phyloP scores from a whole-genome alignment of 2,329 filamentous ascomycete genomes.

The Eurotiales sp. region DNA sequence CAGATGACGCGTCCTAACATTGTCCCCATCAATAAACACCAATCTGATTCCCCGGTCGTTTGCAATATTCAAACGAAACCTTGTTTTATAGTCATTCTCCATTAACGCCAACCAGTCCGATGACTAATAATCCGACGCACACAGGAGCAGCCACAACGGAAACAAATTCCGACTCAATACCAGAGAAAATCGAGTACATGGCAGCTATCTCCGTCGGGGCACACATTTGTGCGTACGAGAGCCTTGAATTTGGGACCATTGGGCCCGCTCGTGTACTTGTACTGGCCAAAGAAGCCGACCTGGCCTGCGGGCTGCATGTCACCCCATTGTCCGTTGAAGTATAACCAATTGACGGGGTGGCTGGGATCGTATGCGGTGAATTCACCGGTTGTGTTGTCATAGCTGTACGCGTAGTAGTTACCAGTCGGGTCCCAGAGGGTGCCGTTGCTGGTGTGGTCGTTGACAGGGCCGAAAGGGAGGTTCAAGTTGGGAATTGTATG shows the following conservation, averaged over 20 bases:
- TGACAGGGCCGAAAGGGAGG: conserved; percentile 50
- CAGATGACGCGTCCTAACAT: too few species aligned
- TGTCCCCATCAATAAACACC: too few species aligned
- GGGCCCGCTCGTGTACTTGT: conserved; percentile 57
- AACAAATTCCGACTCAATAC: neutral
- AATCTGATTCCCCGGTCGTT: too few species aligned
- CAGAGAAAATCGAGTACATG: conserved; percentile 9
- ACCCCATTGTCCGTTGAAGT: conserved; percentile 60
- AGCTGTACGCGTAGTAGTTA: conserved; percentile 56
- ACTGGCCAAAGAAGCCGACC: conserved; percentile 48
- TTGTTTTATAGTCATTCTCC: too few species aligned
- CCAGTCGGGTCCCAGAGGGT: conserved; percentile 58
- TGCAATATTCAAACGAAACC: too few species aligned
- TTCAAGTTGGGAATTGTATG: conserved; percentile 61
- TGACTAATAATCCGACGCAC: too few species aligned
- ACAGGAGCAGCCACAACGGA: too few species aligned
- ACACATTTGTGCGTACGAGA: conserved; percentile 54
- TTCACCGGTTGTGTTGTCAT: conserved; percentile 32
- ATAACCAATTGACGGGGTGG: conserved; percentile 53
- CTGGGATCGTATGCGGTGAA: conserved; percentile 48
- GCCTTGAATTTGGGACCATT: conserved; percentile 60
- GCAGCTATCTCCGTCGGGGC: conserved; percentile 34
- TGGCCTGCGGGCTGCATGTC: conserved; percentile 55
- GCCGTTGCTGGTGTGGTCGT: conserved; percentile 55
- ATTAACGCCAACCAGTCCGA: too few species aligned